phyloP scores from a whole-genome alignment of 352 stramenopile species.

The Phytophthora boehmeriae region DNA sequence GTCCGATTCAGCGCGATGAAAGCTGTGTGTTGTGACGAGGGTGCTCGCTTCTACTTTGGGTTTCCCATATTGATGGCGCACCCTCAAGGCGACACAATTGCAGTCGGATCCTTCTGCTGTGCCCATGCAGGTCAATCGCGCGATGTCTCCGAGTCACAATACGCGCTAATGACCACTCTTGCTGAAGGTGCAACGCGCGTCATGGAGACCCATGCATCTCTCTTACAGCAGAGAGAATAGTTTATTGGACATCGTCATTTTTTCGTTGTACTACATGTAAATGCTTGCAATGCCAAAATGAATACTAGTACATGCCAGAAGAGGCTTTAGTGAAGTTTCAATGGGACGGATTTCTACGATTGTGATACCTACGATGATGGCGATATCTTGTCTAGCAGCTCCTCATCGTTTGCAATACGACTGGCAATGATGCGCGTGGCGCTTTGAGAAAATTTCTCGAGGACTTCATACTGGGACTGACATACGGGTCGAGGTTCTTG shows the following conservation, averaged over 20 bases:
- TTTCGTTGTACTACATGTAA: no score
- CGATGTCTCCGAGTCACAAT: slow-evolving; percentile 62
- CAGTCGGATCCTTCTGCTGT: slow-evolving; percentile 65
- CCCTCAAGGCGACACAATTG: slow-evolving; percentile 27
- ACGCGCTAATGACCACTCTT: slow-evolving; percentile 47
- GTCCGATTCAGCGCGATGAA: slow-evolving; percentile 60
- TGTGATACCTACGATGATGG: neutral
- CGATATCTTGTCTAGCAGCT: slow-evolving; percentile 7
- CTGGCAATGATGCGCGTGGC: slow-evolving; percentile 44
- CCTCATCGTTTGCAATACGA: slow-evolving; percentile 19
- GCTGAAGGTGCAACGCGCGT: slow-evolving; percentile 53
- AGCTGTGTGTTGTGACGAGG: slow-evolving; percentile 31
- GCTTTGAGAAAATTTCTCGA: slow-evolving; percentile 41
- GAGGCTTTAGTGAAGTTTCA: slow-evolving; percentile 8
- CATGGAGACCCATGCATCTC: slow-evolving; percentile 35
- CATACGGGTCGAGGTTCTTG: slow-evolving; percentile 42
- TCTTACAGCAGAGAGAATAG: slow-evolving; percentile 22
- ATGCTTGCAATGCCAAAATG: no score
- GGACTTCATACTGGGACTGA: slow-evolving; percentile 49
- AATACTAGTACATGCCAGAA: no score
- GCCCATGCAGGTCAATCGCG: slow-evolving; percentile 42
- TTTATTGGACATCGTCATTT: neutral
- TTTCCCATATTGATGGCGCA: slow-evolving; percentile 52
- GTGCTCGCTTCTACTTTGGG: slow-evolving; percentile 62
- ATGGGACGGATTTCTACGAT: slow-evolving; percentile 3